A percentile compares a stretch with the other conserved stretches of the same genome.
Conservation (phyloP, 2,329 filamentous ascomycete species). For the Ceratocystis colombiana region DNA sequence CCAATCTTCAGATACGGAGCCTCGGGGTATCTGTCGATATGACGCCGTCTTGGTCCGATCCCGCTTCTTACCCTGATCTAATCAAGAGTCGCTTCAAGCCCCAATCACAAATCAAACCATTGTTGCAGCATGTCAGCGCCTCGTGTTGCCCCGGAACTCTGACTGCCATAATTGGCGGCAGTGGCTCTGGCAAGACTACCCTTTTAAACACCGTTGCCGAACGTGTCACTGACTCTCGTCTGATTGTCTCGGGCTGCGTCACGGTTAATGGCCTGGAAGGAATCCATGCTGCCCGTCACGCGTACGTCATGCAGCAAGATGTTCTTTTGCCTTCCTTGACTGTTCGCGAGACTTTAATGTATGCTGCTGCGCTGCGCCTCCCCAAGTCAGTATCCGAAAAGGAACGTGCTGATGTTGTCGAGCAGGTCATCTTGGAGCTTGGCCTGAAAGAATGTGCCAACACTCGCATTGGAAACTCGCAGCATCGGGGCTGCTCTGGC, state of each 20-base stretch:
- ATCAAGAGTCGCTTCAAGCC: slow-evolving; percentile 35
- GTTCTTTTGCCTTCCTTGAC: slow-evolving; percentile 63
- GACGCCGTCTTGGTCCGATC: slow-evolving; percentile 44
- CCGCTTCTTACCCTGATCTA: slow-evolving; percentile 38
- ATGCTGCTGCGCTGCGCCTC: slow-evolving; percentile 61
- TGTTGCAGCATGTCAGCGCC: slow-evolving; percentile 55
- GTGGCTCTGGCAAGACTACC: slow-evolving; percentile 63
- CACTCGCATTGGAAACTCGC: slow-evolving; percentile 60
- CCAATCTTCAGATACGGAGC: slow-evolving; percentile 44
- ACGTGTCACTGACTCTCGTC: slow-evolving; percentile 48
- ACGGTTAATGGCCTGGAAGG: slow-evolving; percentile 52
- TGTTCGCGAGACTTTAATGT: slow-evolving; percentile 63
- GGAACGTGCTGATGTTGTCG: slow-evolving; percentile 55
- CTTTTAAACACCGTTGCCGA: slow-evolving; percentile 62
- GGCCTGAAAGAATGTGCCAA: slow-evolving; percentile 68
- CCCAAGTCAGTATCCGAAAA: slow-evolving; percentile 50
- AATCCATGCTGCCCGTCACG: slow-evolving; percentile 47
- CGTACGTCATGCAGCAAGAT: slow-evolving; percentile 70
- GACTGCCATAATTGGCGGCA: slow-evolving; percentile 66
- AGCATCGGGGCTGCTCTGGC: slow-evolving; percentile 65
- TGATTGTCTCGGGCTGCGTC: slow-evolving; percentile 44
- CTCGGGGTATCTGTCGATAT: slow-evolving; percentile 49
- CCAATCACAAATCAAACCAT: slow-evolving; percentile 37
- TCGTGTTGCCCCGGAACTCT: slow-evolving; percentile 55
- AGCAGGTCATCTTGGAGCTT: slow-evolving; percentile 66